These are phyloP conservation scores for Aurantiochytrium sp. DNA, from an alignment of 108 stramenopile species.

Conservation along the genomic window DNA sequence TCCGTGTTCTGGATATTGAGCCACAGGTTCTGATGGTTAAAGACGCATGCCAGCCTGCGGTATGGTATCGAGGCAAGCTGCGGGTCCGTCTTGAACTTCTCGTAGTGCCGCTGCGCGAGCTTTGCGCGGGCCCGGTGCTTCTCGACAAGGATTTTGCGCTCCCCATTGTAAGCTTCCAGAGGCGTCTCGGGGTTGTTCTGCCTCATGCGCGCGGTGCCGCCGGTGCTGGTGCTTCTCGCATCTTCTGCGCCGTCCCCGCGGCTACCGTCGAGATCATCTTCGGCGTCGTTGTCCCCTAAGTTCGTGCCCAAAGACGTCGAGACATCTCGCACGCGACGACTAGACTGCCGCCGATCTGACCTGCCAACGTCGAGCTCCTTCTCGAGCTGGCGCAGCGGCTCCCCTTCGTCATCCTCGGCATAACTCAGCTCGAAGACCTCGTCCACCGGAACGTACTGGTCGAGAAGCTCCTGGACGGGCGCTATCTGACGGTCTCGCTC, in stretches of 20 bases:
- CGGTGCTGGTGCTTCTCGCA: too few species aligned
- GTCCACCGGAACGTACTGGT: constrained; percentile 1
- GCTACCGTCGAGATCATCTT: too few species aligned
- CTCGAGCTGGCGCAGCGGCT: too few species aligned
- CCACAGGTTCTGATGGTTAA: not conserved
- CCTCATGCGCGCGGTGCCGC: too few species aligned
- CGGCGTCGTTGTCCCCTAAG: too few species aligned
- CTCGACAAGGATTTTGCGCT: not conserved
- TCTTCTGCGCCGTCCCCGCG: too few species aligned
- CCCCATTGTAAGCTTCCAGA: not conserved
- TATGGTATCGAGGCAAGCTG: not conserved
- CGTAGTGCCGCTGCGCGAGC: not conserved
- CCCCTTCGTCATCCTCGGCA: not conserved
- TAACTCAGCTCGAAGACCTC: constrained; percentile 12
- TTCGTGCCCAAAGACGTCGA: too few species aligned
- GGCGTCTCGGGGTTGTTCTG: not conserved
- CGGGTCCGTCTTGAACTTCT: not conserved
- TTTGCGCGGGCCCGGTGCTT: not conserved
- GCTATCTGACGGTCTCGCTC: not conserved
- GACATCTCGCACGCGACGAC: too few species aligned
- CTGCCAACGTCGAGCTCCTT: too few species aligned
- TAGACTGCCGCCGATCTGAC: too few species aligned
- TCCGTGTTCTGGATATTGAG: not conserved
- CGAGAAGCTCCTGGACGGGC: not conserved
- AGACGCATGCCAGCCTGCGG: not conserved